Evolutionary conservation across 495 filamentous ascomycete genomes (phyloP), one percentile per base, ranked within the genome.

Genomic region (Hypoxylon lenormandii): DNA sequence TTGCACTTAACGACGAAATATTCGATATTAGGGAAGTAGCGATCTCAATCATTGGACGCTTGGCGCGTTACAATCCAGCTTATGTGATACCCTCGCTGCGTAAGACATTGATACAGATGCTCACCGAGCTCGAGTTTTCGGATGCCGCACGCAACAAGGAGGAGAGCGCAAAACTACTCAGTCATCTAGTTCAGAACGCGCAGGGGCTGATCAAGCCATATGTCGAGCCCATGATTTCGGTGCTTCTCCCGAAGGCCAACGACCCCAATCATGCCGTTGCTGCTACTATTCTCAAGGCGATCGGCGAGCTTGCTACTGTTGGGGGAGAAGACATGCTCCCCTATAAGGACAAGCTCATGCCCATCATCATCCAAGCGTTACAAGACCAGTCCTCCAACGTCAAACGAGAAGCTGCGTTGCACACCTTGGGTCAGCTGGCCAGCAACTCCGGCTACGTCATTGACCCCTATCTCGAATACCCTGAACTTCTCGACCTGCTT

Each of bases 361-460:
- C 91, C 4, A 93, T 96, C 54, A 96, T 98, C 73, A 87, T 99
- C 59, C 89, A 93, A 60, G 91, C 93, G 10, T 81, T 99, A 47
- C 93, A 98, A 80, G 95, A 98, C 74, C 89, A 97, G 59, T 91
- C 92, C 68, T 96, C 94, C 7, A 87, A 90, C 52, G 81, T 86
- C 22, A 97, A 97, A 77, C 88, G 95, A 50, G 93, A 96, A 75
- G 91, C 96, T 4, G 94, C 96, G 7, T 82, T 99, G 46, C 89
- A 90, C 60, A 96, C 95, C 0, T 85, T 99, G 0, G 95, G 94
- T 15, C 93, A 97, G 75, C 80, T 99, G 12, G 92, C 95, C 5
- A 94, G 92, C 73, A 97, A 94, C 74, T 92, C 93, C 16, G 94
- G 96, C 63, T 99, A 99, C 79, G 95, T 99, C 46, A 97, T 99